Conservation (phyloP, 768 basidiomycete genomes). For the Suillus tomentosus region DNA sequence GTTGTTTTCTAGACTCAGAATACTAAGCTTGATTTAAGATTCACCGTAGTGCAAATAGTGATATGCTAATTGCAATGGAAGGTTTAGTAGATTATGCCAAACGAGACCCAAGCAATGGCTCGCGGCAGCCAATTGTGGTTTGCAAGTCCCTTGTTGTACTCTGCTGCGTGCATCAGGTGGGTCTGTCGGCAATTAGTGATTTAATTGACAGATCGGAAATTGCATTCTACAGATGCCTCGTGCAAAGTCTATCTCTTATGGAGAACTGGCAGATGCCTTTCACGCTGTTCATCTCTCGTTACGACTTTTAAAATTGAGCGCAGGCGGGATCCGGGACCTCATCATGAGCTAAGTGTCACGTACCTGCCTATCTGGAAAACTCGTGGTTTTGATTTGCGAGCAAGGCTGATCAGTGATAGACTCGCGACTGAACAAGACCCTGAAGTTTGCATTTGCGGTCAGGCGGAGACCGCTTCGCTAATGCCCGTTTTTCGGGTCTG, state of each 20-base stretch:
- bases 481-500: too few relatives aligned
- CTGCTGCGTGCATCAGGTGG: neutral
- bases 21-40: neutral
- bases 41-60: too few relatives aligned
- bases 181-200: neutral
- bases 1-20: neutral
- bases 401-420: too few relatives aligned
- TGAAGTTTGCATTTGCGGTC: too few relatives aligned
- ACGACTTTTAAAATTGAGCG: too few relatives aligned
- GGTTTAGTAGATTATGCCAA: too few relatives aligned
- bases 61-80: too few relatives aligned
- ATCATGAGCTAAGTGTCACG: neutral
- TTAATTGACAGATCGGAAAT: neutral
- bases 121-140: too few relatives aligned
- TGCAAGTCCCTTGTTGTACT: too few relatives aligned
- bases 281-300: neutral
- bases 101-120: too few relatives aligned
- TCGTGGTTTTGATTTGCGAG: neutral
- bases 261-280: neutral
- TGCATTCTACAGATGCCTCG: neutral
- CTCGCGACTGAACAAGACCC: neutral
- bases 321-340: neutral
- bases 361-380: neutral
- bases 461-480: too few relatives aligned
- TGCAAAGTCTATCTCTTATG: neutral